phyloP scores from a whole-genome alignment of 2,329 filamentous ascomycete genomes.

The Fusarium musae region DNA sequence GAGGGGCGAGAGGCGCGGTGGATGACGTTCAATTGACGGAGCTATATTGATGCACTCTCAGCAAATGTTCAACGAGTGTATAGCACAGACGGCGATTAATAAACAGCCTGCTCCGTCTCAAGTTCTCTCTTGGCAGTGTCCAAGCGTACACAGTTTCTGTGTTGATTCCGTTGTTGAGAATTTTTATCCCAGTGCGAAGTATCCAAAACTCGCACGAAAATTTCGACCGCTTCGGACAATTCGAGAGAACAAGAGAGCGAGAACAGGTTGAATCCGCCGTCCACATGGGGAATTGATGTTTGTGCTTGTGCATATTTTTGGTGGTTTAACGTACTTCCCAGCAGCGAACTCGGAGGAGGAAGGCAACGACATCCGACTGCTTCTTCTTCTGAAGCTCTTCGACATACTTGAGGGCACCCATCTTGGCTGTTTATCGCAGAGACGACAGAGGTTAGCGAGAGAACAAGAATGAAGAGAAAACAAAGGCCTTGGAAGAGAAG shows the following conservation, averaged over 20 bases:
- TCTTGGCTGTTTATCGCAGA: slow-evolving; percentile 67
- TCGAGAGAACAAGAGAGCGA: slow-evolving; percentile 33
- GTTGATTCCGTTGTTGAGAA: slow-evolving; percentile 16
- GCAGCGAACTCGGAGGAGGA: slow-evolving; percentile 99
- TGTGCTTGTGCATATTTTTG: slow-evolving; percentile 42
- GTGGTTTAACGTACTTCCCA: slow-evolving; percentile 87
- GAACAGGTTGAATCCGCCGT: slow-evolving; percentile 45
- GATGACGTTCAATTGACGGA: slow-evolving; percentile 99
- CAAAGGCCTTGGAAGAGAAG: slow-evolving; percentile 1
- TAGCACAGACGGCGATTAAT: slow-evolving; percentile 66
- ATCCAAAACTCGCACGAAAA: slow-evolving; percentile 29
- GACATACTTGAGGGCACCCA: slow-evolving; percentile 99
- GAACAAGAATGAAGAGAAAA: background rate
- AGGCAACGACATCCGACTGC: slow-evolving; percentile 99
- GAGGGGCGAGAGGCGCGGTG: slow-evolving; percentile 98
- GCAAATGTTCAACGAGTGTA: slow-evolving; percentile 99
- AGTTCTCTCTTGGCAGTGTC: slow-evolving; percentile 9
- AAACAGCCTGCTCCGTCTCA: slow-evolving; percentile 20
- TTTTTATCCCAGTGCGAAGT: slow-evolving; percentile 26
- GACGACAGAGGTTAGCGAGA: slow-evolving; percentile 43
- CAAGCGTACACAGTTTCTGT: background rate
- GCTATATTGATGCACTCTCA: slow-evolving; percentile 99
- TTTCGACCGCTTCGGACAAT: slow-evolving; percentile 10
- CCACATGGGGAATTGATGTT: slow-evolving; percentile 50
- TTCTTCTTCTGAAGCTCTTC: slow-evolving; percentile 99